Evolutionary conservation across 2,329 filamentous ascomycete genomes (phyloP), one percentile per base, ranked within the genome.

Genomic region (Diaporthe sp.): DNA sequence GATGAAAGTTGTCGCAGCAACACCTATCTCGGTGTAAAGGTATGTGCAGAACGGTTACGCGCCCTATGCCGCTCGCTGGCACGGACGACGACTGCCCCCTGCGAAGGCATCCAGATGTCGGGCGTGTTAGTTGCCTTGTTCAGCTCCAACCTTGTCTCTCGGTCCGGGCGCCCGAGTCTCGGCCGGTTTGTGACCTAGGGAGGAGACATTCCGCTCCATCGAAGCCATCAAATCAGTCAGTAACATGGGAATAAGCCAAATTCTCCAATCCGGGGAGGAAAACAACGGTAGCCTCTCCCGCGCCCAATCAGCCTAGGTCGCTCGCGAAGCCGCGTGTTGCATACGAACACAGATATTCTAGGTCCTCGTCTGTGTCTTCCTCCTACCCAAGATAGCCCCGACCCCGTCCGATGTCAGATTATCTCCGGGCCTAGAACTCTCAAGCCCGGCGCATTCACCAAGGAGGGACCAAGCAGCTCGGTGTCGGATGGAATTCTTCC

Each of bases 151-250:
- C 13, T 13, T 55, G 34, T 70, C 19, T 70, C 65, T 70, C 65
- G 65, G 65, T 42, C 65, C 65, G 65, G 22, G n/a, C 34, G 46
- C 65, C 65, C 65, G 65, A 55, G 49, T 70, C 65, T 70, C 65
- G 49, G 65, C 34, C 34, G 46, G 49, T 9, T 55, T 12, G 6
- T 34, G 42, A 7, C 15, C 65, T 42, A 70, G 65, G 65, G 65
- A 70, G 65, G 49, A 55, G 46, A 31, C 49, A 70, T 70, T 55
- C 65, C 65, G 65, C 22, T 15, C 34, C 37, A 28, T 17, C n/a
- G 34, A 28, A 53, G 46, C 65, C 44, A 25, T 25, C 46, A 39
- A 39, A 22, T 15, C 34, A 17, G 34, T 8, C 25, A 12, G 17
- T 46, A 25, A 25, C 22, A 10, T 28, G 60, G 39, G 39, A 25